Base-by-base conservation (phyloP, 108 stramenopile species). In the Nitzschia sp. region DNA sequence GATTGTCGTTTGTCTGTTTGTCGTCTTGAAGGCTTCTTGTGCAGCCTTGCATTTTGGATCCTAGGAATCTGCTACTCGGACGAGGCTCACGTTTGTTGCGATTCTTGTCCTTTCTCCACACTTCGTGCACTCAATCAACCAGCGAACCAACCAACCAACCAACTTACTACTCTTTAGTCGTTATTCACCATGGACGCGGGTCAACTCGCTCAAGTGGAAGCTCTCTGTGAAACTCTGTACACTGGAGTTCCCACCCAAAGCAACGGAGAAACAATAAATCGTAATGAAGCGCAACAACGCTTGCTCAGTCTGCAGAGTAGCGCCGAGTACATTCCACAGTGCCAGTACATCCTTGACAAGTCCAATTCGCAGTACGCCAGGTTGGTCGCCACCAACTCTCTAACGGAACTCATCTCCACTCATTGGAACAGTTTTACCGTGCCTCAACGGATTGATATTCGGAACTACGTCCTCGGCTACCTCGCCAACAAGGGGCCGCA, bases 331-430 rank as follows among this genome's bases (percentile, higher is more conserved):
- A 98, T 98, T 76, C 97, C 97, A 41, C 96, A 95, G 72, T 97
- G 96, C 64, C 97, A 98, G 80, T 97, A 95, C 83, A 97, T 98
- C 59, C 86, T 98, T 25, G 96, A 98, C 76, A 73, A 95, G 34
- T 91, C 91, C 57, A 72, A 86, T 43, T 86, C 88, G 39, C 88
- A 92, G 65, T 97, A 97, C 66, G 96, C 97, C 20, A 84, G 91
- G 20, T 83, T 97, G 10, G 95, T 98, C 12, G 97, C 97, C 17
- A 81, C 88, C 72, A 97, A 94, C 73, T 80, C 79, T 51, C 84
- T 98, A 29, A 97, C 89, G 8, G 87, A 93, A 71, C 87, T 98
- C 46, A 95, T 98, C 64, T 91, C 96, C 17, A 86, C 71, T n/a
- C 94, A 95, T 72, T 98, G 97, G 97, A 96, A 96, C 67, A 89